Conservation (phyloP, 2,329 filamentous ascomycete species). For the Ophiocordyceps camponoti-floridani region DNA sequence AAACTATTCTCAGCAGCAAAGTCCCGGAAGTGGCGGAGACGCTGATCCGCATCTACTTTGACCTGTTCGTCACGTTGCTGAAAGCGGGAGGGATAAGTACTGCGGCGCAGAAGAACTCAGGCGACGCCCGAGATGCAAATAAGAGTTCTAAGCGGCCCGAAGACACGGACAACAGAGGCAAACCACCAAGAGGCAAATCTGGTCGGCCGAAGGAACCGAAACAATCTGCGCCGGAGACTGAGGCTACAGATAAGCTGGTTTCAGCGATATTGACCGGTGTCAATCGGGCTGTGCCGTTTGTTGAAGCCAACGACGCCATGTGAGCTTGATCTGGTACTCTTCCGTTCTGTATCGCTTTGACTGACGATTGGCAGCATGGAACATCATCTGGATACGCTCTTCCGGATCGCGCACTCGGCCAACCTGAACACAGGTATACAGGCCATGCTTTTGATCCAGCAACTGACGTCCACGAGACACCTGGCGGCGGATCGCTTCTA, state of each 20-base stretch:
- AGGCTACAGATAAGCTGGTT: slow-evolving; percentile 65
- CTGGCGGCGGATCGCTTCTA: slow-evolving; percentile 83
- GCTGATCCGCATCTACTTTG: slow-evolving; percentile 82
- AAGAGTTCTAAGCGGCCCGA: slow-evolving; percentile 3
- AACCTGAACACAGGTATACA: slow-evolving; percentile 99
- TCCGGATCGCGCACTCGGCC: slow-evolving; percentile 88
- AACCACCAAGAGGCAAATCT: slow-evolving; percentile 4
- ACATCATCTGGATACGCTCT: slow-evolving; percentile 81
- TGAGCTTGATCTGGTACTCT: slow-evolving; percentile 21
- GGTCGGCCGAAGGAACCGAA: slow-evolving; percentile 7
- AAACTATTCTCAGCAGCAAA: slow-evolving; percentile 76
- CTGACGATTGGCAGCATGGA: slow-evolving; percentile 39
- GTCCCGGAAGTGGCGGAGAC: slow-evolving; percentile 68
- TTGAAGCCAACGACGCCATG: slow-evolving; percentile 59
- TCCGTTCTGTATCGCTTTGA: background rate
- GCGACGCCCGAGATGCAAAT: slow-evolving; percentile 14
- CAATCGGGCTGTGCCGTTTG: slow-evolving; percentile 89
- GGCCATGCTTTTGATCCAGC: slow-evolving; percentile 85
- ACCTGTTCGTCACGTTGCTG: slow-evolving; percentile 65
- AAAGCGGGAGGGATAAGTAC: slow-evolving; percentile 34
- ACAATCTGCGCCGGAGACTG: slow-evolving; percentile 42
- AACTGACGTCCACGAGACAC: slow-evolving; percentile 66
- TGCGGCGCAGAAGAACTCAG: slow-evolving; percentile 26
- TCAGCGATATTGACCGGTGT: slow-evolving; percentile 86
- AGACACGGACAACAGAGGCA: slow-evolving; percentile 9